Base-by-base conservation (phyloP, 106 monocot species). In the Phalaenopsis aphrodite region DNA sequence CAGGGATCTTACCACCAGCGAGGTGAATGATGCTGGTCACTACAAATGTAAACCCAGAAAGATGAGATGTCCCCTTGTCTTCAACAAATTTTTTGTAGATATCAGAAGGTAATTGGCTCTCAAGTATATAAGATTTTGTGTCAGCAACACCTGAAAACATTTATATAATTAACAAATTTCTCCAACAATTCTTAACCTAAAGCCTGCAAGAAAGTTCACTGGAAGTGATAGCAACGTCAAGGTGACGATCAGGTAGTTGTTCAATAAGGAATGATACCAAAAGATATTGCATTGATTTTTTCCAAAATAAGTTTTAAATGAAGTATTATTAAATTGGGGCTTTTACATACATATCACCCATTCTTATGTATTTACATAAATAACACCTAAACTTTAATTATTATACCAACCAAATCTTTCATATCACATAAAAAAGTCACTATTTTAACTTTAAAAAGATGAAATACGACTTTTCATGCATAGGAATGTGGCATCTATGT, bases 1-100 rank as follows among this genome's bases (percentile, higher is more conserved):
- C 94, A 49, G 92, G 81, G 19, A 98, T 85, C 83, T 90, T 92
- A 14, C 94, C 97, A 24, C 97, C 97, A 7, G 94, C 86, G 30
- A 98, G 94, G 83, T 98, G 89, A 38, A 98, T 79, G 82, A 91
- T 86, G 49, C 89, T 75, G 23, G 94, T 83, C 64, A 98, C 90
- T 56, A 84, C 84, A 91, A 94, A 94, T 41, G 87, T 84, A 64
- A 94, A 92, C 78, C 92, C 94, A 83, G 90, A 85, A 23, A 89
- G 37, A 83, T 98, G 92, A 74, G 92, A 81, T 41, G 69, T 78
- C 52, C 88, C 89, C 83, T 88, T 94, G 75, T 94, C 73, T 80
- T 98, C 90, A 46, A 94, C 80, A 42, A 81, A 94, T 78, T 89
- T 87, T 55, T 41, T 82, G 61, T 91, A 92, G 41, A 90, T 75